Evolutionary conservation across 768 basidiomycete species (phyloP).

Genomic region (Hydnum rufescens): DNA sequence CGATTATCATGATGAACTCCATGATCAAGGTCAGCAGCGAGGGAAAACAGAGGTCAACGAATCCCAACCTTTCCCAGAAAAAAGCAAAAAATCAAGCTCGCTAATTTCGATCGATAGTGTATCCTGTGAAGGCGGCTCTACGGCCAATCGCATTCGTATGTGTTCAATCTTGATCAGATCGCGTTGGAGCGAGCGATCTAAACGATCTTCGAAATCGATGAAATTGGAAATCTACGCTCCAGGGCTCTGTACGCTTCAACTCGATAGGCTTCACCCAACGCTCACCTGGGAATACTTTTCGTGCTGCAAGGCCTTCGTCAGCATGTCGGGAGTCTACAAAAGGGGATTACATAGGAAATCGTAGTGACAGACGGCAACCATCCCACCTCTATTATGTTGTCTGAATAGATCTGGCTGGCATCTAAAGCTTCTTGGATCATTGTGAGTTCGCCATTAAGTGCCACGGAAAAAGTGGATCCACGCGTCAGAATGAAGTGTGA

Average conservation of each 20-base stretch:
- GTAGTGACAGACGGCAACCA: slow-evolving; percentile 8
- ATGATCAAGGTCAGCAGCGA: neutral
- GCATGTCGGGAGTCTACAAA: slow-evolving; percentile 52
- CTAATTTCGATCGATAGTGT: slow-evolving; percentile 67
- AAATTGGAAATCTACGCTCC: slow-evolving; percentile 57
- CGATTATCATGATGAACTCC: slow-evolving; percentile 66
- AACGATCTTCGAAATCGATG: slow-evolving; percentile 52
- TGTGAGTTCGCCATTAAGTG: slow-evolving; percentile 56
- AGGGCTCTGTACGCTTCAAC: neutral
- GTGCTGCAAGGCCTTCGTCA: slow-evolving; percentile 52
- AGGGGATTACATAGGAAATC: neutral
- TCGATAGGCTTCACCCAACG: neutral
- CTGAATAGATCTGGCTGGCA: slow-evolving; percentile 60
- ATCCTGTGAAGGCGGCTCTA: slow-evolving; percentile 51
- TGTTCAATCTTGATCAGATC: slow-evolving; percentile 70
- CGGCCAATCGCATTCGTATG: slow-evolving; percentile 60
- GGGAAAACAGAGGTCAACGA: neutral
- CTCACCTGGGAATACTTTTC: slow-evolving; percentile 72
- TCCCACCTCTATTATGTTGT: slow-evolving; percentile 56
- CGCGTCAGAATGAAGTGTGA: slow-evolving; percentile 67
- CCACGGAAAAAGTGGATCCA: slow-evolving; percentile 58
- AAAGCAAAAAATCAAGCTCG: slow-evolving; percentile 66
- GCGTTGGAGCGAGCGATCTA: slow-evolving; percentile 72
- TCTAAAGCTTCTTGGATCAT: slow-evolving; percentile 58
- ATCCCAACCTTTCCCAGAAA: neutral